These are phyloP conservation scores for Aspergillus biplanus DNA, from an alignment of 495 filamentous ascomycete genomes.

Conservation along the genomic window DNA sequence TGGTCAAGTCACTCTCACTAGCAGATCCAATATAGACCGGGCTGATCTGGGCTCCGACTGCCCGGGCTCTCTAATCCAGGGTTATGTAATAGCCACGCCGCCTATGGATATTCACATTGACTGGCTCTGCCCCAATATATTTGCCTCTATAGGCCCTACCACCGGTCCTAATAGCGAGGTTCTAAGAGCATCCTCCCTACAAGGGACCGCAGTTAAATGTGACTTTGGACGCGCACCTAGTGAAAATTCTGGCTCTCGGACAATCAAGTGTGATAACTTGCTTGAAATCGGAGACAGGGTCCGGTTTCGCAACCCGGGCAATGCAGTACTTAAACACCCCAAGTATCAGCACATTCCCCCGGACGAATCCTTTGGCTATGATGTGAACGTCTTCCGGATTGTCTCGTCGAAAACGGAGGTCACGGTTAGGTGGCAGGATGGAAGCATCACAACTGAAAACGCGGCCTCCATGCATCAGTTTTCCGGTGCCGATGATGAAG, in stretches of 20 bases:
- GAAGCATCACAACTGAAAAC: constrained; percentile 48
- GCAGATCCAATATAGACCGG: constrained; percentile 52
- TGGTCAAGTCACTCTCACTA: constrained; percentile 54
- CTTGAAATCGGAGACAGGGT: constrained; percentile 49
- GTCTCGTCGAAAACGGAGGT: constrained; percentile 48
- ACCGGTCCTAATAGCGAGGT: constrained; percentile 13
- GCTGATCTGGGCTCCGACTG: constrained; percentile 52
- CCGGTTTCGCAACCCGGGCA: constrained; percentile 54
- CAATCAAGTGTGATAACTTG: constrained; percentile 22
- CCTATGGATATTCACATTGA: constrained; percentile 44
- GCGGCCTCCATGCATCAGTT: constrained; percentile 49
- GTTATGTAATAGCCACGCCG: constrained; percentile 50
- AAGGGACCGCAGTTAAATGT: constrained; percentile 29
- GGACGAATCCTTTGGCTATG: constrained; percentile 57
- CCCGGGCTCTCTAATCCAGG: constrained; percentile 40
- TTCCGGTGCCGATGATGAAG: constrained; percentile 50
- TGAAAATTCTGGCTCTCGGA: constrained; percentile 3
- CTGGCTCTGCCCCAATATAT: constrained; percentile 55
- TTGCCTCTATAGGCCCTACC: constrained; percentile 22
- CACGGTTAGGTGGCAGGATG: constrained; percentile 64
- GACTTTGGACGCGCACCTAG: constrained; percentile 29
- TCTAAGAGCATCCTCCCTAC: constrained; percentile 27
- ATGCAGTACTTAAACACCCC: constrained; percentile 52
- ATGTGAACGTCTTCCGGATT: constrained; percentile 59
- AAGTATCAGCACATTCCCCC: constrained; percentile 45